These are phyloP conservation scores for Capsicum chinense DNA, from an alignment of 257 asterid species.

Conservation along the genomic window DNA sequence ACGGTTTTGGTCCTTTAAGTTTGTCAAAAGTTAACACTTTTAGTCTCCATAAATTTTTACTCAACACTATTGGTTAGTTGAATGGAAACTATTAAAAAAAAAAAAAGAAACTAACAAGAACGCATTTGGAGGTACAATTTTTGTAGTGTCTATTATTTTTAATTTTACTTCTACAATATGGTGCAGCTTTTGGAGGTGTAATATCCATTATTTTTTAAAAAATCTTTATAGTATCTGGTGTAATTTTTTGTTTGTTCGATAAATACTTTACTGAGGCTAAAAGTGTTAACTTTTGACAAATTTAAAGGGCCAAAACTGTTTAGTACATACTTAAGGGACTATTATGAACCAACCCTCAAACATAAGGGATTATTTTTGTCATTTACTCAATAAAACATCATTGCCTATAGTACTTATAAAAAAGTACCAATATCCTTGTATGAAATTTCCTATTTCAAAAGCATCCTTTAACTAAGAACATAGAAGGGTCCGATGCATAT, in stretches of 20 bases:
- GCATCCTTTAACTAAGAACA: neutral
- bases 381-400: neutral
- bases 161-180: neutral
- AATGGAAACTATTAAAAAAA: neutral
- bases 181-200: neutral
- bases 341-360: neutral
- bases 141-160: neutral
- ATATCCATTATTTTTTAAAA: neutral
- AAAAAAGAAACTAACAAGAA: neutral
- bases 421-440: neutral
- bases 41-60: neutral
- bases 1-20: neutral
- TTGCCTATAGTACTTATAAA: neutral
- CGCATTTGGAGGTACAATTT: neutral
- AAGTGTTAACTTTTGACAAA: neutral
- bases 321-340: neutral
- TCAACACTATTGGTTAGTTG: neutral
- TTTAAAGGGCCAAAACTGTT: neutral
- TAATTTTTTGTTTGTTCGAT: neutral
- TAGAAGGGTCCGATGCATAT: neutral
- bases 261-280: neutral
- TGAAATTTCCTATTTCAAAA: slow-evolving; percentile 18
- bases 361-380: neutral
- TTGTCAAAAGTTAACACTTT: neutral
- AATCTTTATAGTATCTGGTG: neutral